Percentiles rank a stretch among this genome's conserved stretches.
phyloP scores from a whole-genome alignment of 106 monocot species.

The Dioscorea dumetorum region DNA sequence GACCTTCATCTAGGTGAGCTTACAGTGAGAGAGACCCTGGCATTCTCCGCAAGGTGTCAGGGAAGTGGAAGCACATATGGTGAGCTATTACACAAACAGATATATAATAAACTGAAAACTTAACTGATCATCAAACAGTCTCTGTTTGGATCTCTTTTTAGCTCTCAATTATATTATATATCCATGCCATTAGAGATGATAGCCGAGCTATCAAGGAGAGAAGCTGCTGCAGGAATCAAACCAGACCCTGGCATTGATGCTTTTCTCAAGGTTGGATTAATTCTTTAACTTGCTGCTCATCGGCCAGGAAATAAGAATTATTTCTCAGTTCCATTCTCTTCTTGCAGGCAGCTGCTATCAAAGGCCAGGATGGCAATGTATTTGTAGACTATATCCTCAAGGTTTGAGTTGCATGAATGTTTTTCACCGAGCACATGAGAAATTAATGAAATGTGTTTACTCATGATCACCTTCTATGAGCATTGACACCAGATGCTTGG shows the following conservation, averaged over 20 bases:
- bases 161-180: neutral
- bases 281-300: neutral
- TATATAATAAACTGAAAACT: neutral
- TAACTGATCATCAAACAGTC: neutral
- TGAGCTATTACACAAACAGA: slow-evolving; percentile 2
- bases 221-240: slow-evolving; percentile 42
- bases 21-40: slow-evolving; percentile 58
- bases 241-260: slow-evolving; percentile 52
- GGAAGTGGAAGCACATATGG: slow-evolving; percentile 54
- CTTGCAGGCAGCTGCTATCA: slow-evolving; percentile 29
- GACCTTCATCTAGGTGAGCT: slow-evolving; percentile 61
- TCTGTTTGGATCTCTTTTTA: neutral
- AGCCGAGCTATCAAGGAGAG: slow-evolving; percentile 43
- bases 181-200: slow-evolving; percentile 30
- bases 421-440: no score
- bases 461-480: no score
- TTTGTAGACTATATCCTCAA: slow-evolving; percentile 50
- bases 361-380: slow-evolving; percentile 23
- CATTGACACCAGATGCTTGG: slow-evolving; percentile 34
- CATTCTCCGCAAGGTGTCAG: slow-evolving; percentile 61
- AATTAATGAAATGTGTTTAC: no score
- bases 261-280: slow-evolving; percentile 40
- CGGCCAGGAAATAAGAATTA: no score
- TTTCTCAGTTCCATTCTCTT: neutral
- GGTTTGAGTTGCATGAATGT: slow-evolving; percentile 8